Evolutionary conservation across 495 filamentous ascomycete genomes (phyloP).

Genomic region (Penicillium malachiteum): DNA sequence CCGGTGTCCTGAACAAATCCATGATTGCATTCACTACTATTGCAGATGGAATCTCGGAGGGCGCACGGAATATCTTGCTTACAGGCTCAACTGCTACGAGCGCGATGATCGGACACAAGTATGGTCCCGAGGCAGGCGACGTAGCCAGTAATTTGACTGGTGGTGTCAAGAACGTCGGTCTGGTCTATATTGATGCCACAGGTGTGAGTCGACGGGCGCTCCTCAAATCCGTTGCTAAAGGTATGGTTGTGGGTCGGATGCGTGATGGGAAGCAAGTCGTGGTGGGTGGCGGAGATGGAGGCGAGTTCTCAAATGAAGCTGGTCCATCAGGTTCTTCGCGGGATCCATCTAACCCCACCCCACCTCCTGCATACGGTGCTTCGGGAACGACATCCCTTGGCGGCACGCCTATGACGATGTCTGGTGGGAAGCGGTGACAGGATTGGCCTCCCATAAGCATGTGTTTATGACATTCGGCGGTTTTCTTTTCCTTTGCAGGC

Average conservation of each 20-base stretch:
- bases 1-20: conserved; percentile 88
- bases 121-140: conserved; percentile 77
- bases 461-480: neutral
- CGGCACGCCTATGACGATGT: conserved; percentile 28
- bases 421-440: conserved; percentile 36
- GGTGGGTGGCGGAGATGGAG: conserved; percentile 78
- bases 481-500: neutral
- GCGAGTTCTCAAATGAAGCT: conserved; percentile 32
- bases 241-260: conserved; percentile 95
- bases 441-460: neutral
- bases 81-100: conserved; percentile 74
- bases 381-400: conserved; percentile 36
- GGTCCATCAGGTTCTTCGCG: conserved; percentile 19
- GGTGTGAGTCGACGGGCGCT: conserved; percentile 86
- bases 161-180: conserved; percentile 89
- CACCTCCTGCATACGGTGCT: conserved; percentile 45
- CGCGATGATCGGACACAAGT: conserved; percentile 77
- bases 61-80: conserved; percentile 70
- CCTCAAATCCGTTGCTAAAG: conserved; percentile 90
- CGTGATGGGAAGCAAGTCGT: conserved; percentile 79
- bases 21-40: conserved; percentile 96
- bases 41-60: conserved; percentile 87
- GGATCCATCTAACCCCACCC: conserved; percentile 26
- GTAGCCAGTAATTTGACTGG: conserved; percentile 72
- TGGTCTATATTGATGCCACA: conserved; percentile 97